phyloP scores from a whole-genome alignment of 768 basidiomycete species.

The Rhodotorula babjevae region DNA sequence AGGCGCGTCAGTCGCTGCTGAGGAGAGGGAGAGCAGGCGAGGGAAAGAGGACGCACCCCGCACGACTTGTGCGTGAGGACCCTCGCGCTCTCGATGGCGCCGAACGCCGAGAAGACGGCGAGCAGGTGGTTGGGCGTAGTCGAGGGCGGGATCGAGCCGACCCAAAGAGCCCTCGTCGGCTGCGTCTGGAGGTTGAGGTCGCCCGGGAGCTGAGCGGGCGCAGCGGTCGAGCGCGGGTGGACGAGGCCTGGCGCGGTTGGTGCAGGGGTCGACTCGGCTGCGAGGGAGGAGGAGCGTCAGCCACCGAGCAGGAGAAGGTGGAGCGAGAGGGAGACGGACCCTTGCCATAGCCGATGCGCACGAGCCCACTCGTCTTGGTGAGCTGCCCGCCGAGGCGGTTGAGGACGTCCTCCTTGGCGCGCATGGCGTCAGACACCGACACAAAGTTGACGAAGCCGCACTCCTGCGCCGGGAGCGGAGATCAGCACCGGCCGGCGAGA shows the following conservation, averaged over 20 bases:
- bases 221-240: constrained; percentile 30
- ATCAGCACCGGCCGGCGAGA: no score
- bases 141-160: constrained; percentile 84
- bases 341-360: constrained; percentile 96
- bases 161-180: constrained; percentile 94
- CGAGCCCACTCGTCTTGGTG: constrained; percentile 65
- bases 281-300: background rate
- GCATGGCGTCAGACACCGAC: constrained; percentile 86
- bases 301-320: background rate
- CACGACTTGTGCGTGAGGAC: constrained; percentile 97
- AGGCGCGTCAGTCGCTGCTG: background rate
- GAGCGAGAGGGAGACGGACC: constrained; percentile 47
- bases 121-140: constrained; percentile 91
- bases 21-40: constrained; percentile 48
- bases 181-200: constrained; percentile 65
- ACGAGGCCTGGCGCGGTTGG: constrained; percentile 28
- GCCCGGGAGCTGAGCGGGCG: background rate
- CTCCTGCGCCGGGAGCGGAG: constrained; percentile 56
- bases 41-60: constrained; percentile 49
- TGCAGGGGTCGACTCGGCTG: constrained; percentile 27
- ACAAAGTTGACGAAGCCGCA: constrained; percentile 99
- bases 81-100: constrained; percentile 92
- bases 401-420: constrained; percentile 94
- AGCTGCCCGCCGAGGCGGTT: constrained; percentile 76
- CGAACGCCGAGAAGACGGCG: constrained; percentile 94